phyloP scores from a whole-genome alignment of 2,329 filamentous ascomycete species.

The Aspergillus piperis region DNA sequence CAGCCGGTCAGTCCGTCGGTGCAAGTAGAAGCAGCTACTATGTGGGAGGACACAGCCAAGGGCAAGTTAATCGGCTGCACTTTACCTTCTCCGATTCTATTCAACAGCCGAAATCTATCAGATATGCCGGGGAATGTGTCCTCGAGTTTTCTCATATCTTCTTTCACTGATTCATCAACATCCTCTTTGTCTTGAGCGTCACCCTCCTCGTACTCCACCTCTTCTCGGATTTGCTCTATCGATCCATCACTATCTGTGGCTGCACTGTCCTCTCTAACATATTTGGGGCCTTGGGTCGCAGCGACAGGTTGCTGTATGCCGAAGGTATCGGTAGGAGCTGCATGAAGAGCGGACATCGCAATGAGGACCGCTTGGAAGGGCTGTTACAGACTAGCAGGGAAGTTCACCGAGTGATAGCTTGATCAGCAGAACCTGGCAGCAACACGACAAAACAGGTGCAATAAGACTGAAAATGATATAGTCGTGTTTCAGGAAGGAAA shows the following conservation, averaged over 20 bases:
- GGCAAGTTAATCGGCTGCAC: neutral
- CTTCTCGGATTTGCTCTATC: constrained; percentile 15
- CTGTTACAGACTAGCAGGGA: neutral
- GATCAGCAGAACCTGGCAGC: neutral
- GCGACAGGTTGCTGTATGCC: constrained; percentile 25
- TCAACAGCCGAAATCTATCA: constrained; percentile 84
- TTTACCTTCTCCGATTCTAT: constrained; percentile 92
- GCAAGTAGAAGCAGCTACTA: neutral
- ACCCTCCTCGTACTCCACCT: constrained; percentile 32
- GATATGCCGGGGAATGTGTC: constrained; percentile 80
- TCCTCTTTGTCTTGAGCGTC: constrained; percentile 37
- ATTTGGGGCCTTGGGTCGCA: constrained; percentile 18
- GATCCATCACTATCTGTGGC: constrained; percentile 21
- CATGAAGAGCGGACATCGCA: constrained; percentile 31
- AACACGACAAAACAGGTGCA: neutral
- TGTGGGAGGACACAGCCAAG: neutral
- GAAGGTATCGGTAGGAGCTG: constrained; percentile 28
- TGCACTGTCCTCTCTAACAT: constrained; percentile 19
- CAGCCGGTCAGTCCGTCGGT: neutral
- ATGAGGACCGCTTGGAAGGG: neutral
- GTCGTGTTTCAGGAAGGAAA: neutral
- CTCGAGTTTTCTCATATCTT: constrained; percentile 86
- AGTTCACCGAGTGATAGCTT: neutral
- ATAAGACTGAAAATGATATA: neutral
- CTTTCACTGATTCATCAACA: constrained; percentile 59